A percentile compares a stretch with the other conserved stretches of the same genome.
These are phyloP conservation scores for Phanerochaete sordida DNA, from an alignment of 768 basidiomycete genomes.

Conservation along the genomic window DNA sequence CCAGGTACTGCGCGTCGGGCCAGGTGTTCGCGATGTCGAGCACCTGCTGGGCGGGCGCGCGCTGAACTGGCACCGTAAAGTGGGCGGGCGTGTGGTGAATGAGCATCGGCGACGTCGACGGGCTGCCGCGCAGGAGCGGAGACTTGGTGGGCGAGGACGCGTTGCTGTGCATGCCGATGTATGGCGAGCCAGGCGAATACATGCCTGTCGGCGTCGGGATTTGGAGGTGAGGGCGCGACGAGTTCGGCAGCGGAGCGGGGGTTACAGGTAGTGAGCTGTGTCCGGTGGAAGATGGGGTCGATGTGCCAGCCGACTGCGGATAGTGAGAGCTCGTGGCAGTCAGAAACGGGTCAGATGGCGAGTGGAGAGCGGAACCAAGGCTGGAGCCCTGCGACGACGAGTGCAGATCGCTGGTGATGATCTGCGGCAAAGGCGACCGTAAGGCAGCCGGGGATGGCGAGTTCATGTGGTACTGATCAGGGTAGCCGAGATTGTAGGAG, in stretches of 20 bases:
- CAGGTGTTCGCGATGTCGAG: conserved; percentile 9
- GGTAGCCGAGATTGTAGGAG: neutral
- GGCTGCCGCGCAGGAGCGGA: neutral
- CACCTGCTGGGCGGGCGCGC: conserved; percentile 4
- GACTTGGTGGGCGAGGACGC: neutral
- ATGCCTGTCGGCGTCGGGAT: neutral
- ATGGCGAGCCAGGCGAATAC: neutral
- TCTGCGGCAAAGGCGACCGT: conserved; percentile 2
- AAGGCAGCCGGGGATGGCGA: neutral
- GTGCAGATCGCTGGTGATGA: conserved; percentile 3
- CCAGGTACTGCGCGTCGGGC: conserved; percentile 23
- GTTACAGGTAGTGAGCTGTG: conserved; percentile 2
- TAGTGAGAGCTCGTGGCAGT: neutral
- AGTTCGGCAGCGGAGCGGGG: neutral
- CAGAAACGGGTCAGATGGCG: neutral
- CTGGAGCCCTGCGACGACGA: neutral
- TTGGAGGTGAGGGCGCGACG: neutral
- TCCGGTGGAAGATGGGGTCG: conserved; percentile 1
- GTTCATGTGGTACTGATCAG: neutral
- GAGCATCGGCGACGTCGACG: neutral
- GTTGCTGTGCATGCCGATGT: neutral
- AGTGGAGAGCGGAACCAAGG: neutral
- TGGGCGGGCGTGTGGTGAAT: neutral
- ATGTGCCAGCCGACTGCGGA: conserved; percentile 1
- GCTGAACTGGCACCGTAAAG: neutral